Conservation (phyloP, 1,139 yeast species). For the Cylindricascospora bacillispora region DNA sequence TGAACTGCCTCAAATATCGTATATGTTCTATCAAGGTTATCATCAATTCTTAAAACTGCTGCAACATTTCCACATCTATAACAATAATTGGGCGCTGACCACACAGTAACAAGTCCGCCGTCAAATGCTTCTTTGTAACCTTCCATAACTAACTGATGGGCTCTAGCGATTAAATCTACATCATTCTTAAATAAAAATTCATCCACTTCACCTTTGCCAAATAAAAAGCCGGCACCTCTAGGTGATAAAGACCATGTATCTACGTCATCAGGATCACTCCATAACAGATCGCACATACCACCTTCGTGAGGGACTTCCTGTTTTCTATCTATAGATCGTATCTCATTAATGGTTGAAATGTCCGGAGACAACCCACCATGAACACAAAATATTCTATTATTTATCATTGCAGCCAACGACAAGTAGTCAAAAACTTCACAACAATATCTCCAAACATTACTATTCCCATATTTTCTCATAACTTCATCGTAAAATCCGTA, state of each 20-base stretch:
- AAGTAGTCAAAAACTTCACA: constrained; percentile 82
- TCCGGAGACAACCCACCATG: constrained; percentile 97
- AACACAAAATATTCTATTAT: constrained; percentile 64
- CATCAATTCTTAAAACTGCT: constrained; percentile 72
- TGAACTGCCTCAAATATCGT: constrained; percentile 76
- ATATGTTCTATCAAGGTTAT: constrained; percentile 54
- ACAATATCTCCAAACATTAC: constrained; percentile 82
- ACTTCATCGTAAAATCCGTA: constrained; percentile 98
- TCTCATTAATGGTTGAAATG: constrained; percentile 81
- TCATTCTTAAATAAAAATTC: constrained; percentile 72
- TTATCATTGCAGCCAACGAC: constrained; percentile 86
- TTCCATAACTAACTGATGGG: constrained; percentile 97
- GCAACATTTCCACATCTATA: constrained; percentile 94
- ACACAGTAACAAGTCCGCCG: constrained; percentile 79
- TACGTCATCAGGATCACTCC: constrained; percentile 97
- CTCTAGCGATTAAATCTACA: constrained; percentile 81
- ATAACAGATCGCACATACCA: constrained; percentile 92
- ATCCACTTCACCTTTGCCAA: constrained; percentile 79
- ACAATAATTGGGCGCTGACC: constrained; percentile 92
- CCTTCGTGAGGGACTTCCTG: constrained; percentile 99
- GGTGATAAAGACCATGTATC: constrained; percentile 97
- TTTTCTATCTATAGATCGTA: constrained; percentile 69
- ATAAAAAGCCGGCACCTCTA: constrained; percentile 95
- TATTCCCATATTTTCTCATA: constrained; percentile 85
- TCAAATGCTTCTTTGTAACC: constrained; percentile 86